Base-by-base conservation (phyloP, 306 rosid species). In the Citrullus mucosospermus region DNA sequence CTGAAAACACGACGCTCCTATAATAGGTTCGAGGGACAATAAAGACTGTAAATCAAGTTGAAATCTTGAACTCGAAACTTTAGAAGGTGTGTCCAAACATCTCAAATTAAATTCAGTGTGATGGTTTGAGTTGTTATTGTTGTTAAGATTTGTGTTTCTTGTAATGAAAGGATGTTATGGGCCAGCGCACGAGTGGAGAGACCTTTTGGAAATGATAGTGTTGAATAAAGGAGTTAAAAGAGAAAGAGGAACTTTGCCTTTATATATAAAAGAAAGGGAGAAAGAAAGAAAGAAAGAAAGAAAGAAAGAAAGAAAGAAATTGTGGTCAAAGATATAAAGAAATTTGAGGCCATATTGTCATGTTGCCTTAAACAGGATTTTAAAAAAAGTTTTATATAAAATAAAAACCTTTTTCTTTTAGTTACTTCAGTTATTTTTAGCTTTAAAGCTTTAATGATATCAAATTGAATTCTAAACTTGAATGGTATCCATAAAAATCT, bases 241-340 rank as follows among this genome's bases (percentile, higher is more conserved):
- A 50, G 60, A 44, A 44, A 69, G 30, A 61, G 68, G 14, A 6
- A 46, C 54, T 48, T 12, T 48, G 22, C 22, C 77, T 72, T 72
- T 72, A 72, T 28, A 25, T 72, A 48, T 4, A 44, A 51, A 72
- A 72, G 39, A 72, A 72, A 72, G 43, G n/a, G 10, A 8, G 2
- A 73, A 70, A 46, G 15, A 48, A 6, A 41, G n/a, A 14, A 22
- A 32, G 59, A 51, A 70, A 46, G 15, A 48, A 6, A 41, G n/a
- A 14, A 22, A 32, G 59, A 51, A 6, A 48, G 54, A 65, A 73
- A 16, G 28, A 25, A 25, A 25, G 28, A 25, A 25, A 25, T 25
- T 73, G 28, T 51, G 77, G 77, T 73, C 77, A 73, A 73, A 73
- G 77, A 51, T 73, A 73, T 73, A 73, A 73, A 73, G 77, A 73